Evolutionary conservation across 1,284 basidiomycete species (phyloP).

Genomic region (Cutaneotrichosporon mucoides): DNA sequence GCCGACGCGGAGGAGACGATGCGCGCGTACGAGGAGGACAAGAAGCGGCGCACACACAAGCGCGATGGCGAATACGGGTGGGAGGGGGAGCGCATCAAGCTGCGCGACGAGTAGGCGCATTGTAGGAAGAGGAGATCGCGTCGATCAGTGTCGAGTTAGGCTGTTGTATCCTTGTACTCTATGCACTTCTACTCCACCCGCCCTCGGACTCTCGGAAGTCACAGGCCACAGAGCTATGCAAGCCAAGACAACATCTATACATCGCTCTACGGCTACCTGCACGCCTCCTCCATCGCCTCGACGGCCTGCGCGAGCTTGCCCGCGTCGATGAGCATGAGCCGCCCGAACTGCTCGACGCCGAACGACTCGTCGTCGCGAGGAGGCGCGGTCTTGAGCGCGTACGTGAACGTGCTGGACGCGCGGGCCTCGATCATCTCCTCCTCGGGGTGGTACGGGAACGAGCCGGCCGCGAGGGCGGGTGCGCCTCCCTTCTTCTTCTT

Average conservation of each 20-base stretch:
- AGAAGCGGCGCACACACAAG: constrained; percentile 26
- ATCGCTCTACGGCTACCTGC: neutral
- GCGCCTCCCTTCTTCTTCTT: constrained; percentile 43
- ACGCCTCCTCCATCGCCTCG: constrained; percentile 47
- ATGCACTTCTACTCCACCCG: no score
- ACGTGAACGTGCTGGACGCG: constrained; percentile 62
- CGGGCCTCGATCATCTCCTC: constrained; percentile 71
- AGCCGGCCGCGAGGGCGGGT: constrained; percentile 35
- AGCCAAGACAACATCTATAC: neutral
- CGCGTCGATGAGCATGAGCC: constrained; percentile 64
- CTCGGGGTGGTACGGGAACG: constrained; percentile 77
- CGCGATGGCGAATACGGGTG: constrained; percentile 8
- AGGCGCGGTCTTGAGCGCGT: constrained; percentile 60
- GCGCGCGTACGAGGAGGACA: constrained; percentile 42
- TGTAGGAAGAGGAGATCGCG: neutral
- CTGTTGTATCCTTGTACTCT: no score
- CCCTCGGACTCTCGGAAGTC: no score
- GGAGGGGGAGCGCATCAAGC: constrained; percentile 21
- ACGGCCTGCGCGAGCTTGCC: constrained; percentile 43
- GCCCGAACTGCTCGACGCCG: constrained; percentile 71
- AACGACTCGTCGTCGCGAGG: constrained; percentile 68
- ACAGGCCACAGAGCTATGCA: no score
- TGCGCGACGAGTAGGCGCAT: constrained; percentile 28
- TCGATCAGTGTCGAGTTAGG: no score
- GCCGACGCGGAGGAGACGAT: constrained; percentile 43